Conservation (phyloP, 2,329 filamentous ascomycete genomes). For the Pseudocercospora eumusae region DNA sequence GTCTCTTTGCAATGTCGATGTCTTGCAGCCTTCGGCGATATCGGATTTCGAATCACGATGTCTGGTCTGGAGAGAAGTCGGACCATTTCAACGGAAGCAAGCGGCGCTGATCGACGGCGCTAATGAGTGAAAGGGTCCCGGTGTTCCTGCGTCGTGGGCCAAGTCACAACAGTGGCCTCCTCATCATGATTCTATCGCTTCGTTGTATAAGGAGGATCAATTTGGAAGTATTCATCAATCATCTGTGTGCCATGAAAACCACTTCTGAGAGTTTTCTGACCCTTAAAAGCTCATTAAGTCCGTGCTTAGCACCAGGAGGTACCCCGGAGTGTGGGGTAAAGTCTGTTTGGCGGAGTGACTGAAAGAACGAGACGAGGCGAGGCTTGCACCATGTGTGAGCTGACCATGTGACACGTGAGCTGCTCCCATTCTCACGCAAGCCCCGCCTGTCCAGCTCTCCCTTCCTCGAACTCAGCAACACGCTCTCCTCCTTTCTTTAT, state of each 20-base stretch:
- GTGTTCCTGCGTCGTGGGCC: not conserved
- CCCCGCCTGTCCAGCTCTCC: slow-evolving; percentile 10
- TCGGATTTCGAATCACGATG: not conserved
- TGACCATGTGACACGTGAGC: too few species aligned
- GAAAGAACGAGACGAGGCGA: too few species aligned
- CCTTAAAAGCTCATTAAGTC: too few species aligned
- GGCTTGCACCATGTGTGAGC: too few species aligned
- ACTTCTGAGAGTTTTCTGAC: too few species aligned
- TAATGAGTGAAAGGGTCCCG: not conserved
- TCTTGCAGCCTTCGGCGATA: not conserved
- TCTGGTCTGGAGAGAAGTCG: not conserved
- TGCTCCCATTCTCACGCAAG: too few species aligned
- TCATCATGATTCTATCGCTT: not conserved
- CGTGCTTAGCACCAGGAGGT: too few species aligned
- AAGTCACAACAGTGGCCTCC: not conserved
- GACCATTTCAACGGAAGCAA: not conserved
- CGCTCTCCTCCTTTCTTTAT: slow-evolving; percentile 15
- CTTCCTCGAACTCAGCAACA: not conserved
- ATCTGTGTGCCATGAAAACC: too few species aligned
- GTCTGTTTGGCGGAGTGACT: not conserved
- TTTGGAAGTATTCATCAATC: too few species aligned
- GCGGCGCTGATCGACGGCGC: not conserved
- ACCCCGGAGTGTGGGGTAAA: too few species aligned
- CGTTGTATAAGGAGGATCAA: not conserved
- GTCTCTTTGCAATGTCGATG: not conserved